Conservation (phyloP, 257 asterid species). For the Agastache rugosa region DNA sequence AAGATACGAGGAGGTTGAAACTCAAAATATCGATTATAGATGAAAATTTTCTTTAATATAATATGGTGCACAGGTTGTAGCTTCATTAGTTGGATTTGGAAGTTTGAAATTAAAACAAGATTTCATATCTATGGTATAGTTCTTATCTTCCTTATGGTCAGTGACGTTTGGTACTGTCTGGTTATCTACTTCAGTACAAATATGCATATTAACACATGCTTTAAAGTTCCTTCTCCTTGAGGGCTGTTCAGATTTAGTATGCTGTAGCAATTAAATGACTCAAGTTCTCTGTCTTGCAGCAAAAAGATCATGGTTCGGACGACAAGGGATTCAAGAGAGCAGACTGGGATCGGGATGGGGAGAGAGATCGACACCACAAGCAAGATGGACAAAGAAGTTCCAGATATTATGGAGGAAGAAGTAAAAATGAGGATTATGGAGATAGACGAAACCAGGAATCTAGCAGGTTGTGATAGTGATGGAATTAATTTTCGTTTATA, state of each 20-base stretch:
- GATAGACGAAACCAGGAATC: conserved; percentile 47
- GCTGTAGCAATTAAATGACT: conserved; percentile 22
- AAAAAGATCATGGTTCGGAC: conserved; percentile 41
- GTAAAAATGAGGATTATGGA: conserved; percentile 51
- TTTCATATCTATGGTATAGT: neutral
- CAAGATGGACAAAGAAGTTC: conserved; percentile 36
- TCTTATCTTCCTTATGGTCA: neutral
- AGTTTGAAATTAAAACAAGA: neutral
- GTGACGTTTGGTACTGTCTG: conserved; percentile 2
- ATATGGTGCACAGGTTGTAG: neutral
- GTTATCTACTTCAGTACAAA: neutral
- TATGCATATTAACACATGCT: neutral
- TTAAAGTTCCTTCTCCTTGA: neutral
- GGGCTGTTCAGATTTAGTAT: conserved; percentile 15
- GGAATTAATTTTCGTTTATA: conserved; percentile 17
- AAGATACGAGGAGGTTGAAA: conserved; percentile 5
- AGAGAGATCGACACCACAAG: conserved; percentile 42
- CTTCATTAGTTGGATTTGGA: conserved; percentile 3
- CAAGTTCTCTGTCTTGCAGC: conserved; percentile 39
- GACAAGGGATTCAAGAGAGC: conserved; percentile 43
- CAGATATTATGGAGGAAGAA: conserved; percentile 50
- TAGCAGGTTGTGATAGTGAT: conserved; percentile 53
- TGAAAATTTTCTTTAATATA: neutral
- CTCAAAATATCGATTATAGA: conserved; percentile 5
- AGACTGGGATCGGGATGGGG: conserved; percentile 42